These are phyloP conservation scores for Plasmopara muralis DNA, from an alignment of 352 stramenopile genomes.

Conservation along the genomic window DNA sequence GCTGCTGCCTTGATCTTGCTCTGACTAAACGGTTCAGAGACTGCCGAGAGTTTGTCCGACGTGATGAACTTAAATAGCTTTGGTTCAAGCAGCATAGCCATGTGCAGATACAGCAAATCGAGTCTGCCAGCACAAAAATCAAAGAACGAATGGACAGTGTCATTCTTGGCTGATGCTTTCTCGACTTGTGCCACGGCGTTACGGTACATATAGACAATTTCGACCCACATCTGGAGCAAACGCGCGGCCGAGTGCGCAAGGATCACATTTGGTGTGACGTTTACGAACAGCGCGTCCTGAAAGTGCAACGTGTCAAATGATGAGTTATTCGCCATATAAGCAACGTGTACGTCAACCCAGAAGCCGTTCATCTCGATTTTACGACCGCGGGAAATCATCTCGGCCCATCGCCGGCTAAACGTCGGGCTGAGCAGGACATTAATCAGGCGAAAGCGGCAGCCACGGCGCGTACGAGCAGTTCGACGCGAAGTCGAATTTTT, in stretches of 20 bases:
- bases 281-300: slow-evolving; percentile 53
- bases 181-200: slow-evolving; percentile 28
- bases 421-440: slow-evolving; percentile 58
- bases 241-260: slow-evolving; percentile 36
- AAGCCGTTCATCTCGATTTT: slow-evolving; percentile 36
- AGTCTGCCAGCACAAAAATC: slow-evolving; percentile 48
- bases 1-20: slow-evolving; percentile 3
- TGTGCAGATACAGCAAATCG: slow-evolving; percentile 64
- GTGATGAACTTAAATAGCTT: slow-evolving; percentile 45
- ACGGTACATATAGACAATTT: slow-evolving; percentile 51
- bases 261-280: slow-evolving; percentile 40
- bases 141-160: slow-evolving; percentile 44
- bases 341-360: slow-evolving; percentile 55
- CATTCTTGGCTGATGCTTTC: slow-evolving; percentile 17
- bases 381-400: slow-evolving; percentile 29
- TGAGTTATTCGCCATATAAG: slow-evolving; percentile 39
- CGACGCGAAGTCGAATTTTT: slow-evolving; percentile 5
- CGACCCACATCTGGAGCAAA: slow-evolving; percentile 57
- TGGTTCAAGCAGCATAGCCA: slow-evolving; percentile 48
- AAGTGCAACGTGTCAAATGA: slow-evolving; percentile 53
- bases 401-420: slow-evolving; percentile 44
- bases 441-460: slow-evolving; percentile 63
- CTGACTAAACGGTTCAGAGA: slow-evolving; percentile 9
- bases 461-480: slow-evolving; percentile 30
- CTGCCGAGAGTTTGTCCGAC: slow-evolving; percentile 18